A percentile compares a stretch with the other conserved stretches of the same genome.
Evolutionary conservation across 2,329 filamentous ascomycete species (phyloP).

Genomic region (Aspergillus luchuensis): DNA sequence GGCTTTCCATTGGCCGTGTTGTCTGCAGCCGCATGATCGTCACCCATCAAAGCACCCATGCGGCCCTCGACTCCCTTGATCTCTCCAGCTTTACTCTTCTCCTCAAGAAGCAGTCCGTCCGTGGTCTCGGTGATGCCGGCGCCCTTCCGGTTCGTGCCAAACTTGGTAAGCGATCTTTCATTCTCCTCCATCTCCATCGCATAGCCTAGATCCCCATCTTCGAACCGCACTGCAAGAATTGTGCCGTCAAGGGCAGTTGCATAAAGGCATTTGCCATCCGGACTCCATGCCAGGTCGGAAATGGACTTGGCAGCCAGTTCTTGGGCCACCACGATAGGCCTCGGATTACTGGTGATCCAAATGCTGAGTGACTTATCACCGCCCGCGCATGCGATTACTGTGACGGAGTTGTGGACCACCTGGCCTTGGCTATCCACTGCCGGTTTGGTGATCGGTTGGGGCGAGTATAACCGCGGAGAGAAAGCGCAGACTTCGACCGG

Average conservation of each 20-base stretch:
- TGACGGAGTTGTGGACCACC: slow-evolving; percentile 62
- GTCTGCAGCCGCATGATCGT: slow-evolving; percentile 62
- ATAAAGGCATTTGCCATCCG: slow-evolving; percentile 84
- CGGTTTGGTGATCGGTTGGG: slow-evolving; percentile 61
- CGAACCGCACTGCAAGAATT: slow-evolving; percentile 79
- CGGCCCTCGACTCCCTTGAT: slow-evolving; percentile 85
- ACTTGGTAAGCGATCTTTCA: slow-evolving; percentile 89
- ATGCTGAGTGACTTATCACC: slow-evolving; percentile 95
- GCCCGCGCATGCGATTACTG: slow-evolving; percentile 93
- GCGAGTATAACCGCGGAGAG: slow-evolving; percentile 83
- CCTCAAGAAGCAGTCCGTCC: slow-evolving; percentile 82
- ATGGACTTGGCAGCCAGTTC: slow-evolving; percentile 89
- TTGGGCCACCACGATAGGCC: slow-evolving; percentile 86
- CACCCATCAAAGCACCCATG: slow-evolving; percentile 99
- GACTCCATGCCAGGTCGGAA: slow-evolving; percentile 90
- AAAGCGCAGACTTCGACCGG: slow-evolving; percentile 98
- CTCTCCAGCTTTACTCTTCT: slow-evolving; percentile 88
- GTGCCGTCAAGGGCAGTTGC: slow-evolving; percentile 86
- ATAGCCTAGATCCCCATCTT: slow-evolving; percentile 84
- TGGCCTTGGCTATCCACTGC: slow-evolving; percentile 46
- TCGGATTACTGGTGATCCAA: slow-evolving; percentile 95
- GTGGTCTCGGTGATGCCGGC: slow-evolving; percentile 92
- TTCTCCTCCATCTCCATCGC: slow-evolving; percentile 85
- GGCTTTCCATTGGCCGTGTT: slow-evolving; percentile 52
- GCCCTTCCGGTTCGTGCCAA: slow-evolving; percentile 81